Conservation (phyloP, 2,329 filamentous ascomycete genomes). For the Ploettnerulaceae sp. region DNA sequence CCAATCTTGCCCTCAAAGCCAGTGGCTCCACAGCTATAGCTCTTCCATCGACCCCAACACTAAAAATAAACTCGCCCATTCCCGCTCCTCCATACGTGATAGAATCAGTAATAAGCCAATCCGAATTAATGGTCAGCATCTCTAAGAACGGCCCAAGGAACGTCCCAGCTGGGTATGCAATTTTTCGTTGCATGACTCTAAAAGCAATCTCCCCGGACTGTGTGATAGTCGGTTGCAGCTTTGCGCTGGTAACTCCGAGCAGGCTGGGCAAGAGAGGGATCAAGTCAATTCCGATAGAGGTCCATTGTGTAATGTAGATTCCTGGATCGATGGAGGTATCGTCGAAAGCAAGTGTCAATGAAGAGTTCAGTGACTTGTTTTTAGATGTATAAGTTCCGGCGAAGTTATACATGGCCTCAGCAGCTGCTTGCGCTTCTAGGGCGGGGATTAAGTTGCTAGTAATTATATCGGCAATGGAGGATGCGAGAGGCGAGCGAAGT, state of each 20-base stretch:
- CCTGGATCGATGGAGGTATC: slow-evolving; percentile 1
- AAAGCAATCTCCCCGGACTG: background rate
- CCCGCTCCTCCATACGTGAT: background rate
- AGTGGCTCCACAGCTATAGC: background rate
- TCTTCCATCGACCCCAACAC: background rate
- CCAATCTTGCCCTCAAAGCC: background rate
- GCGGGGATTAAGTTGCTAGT: slow-evolving; percentile 7
- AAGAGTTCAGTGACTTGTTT: slow-evolving; percentile 11
- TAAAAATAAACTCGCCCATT: background rate
- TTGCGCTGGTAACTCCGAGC: background rate
- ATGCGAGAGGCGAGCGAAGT: background rate
- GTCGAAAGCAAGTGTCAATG: slow-evolving; percentile 7
- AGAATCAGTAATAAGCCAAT: background rate
- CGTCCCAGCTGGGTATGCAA: background rate
- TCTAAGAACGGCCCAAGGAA: background rate
- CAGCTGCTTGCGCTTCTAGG: slow-evolving; percentile 8
- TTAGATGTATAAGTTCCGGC: slow-evolving; percentile 8
- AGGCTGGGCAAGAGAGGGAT: background rate
- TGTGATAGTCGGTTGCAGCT: background rate
- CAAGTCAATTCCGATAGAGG: slow-evolving; percentile 13
- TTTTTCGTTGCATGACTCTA: background rate
- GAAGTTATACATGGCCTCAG: slow-evolving; percentile 7
- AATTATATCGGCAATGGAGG: slow-evolving; percentile 3
- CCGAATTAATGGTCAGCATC: background rate
- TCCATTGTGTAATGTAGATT: slow-evolving; percentile 5